A percentile compares a stretch with the other conserved stretches of the same genome.
These are phyloP conservation scores for Amaranthus cruentus DNA, from an alignment of 148 eudicot species.

Conservation along the genomic window DNA sequence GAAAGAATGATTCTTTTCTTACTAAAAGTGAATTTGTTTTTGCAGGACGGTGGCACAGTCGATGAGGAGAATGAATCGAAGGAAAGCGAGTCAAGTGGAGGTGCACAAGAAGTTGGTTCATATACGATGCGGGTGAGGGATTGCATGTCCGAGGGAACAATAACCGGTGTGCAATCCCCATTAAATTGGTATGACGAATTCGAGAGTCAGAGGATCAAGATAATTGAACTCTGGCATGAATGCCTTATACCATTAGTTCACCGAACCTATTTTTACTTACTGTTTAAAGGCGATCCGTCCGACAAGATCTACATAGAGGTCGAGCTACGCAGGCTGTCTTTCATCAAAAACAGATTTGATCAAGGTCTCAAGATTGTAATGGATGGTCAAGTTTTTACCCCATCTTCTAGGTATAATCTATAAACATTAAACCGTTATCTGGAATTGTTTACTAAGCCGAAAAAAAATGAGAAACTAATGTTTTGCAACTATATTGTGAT, in stretches of 20 bases:
- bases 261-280: slow-evolving; percentile 77
- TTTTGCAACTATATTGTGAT: neutral
- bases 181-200: slow-evolving; percentile 50
- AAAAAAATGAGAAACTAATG: neutral
- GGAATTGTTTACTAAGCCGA: too few relatives aligned
- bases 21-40: neutral
- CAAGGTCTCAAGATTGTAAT: slow-evolving; percentile 38
- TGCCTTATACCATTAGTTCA: slow-evolving; percentile 76
- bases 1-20: neutral
- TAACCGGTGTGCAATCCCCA: slow-evolving; percentile 29
- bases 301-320: slow-evolving; percentile 90
- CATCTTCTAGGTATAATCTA: slow-evolving; percentile 43
- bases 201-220: slow-evolving; percentile 50
- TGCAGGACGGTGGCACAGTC: slow-evolving; percentile 26
- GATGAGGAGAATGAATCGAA: slow-evolving; percentile 32
- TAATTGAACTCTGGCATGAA: slow-evolving; percentile 76
- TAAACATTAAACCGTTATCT: neutral
- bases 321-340: slow-evolving; percentile 75
- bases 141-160: slow-evolving; percentile 25
- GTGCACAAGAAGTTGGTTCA: slow-evolving; percentile 10
- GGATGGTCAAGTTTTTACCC: slow-evolving; percentile 53
- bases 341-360: slow-evolving; percentile 56
- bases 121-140: slow-evolving; percentile 26
- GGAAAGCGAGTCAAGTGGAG: slow-evolving; percentile 23
- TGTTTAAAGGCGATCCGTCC: slow-evolving; percentile 85